phyloP scores from a whole-genome alignment of 1,139 yeast genomes.

The Wickerhamiella pararugosa region DNA sequence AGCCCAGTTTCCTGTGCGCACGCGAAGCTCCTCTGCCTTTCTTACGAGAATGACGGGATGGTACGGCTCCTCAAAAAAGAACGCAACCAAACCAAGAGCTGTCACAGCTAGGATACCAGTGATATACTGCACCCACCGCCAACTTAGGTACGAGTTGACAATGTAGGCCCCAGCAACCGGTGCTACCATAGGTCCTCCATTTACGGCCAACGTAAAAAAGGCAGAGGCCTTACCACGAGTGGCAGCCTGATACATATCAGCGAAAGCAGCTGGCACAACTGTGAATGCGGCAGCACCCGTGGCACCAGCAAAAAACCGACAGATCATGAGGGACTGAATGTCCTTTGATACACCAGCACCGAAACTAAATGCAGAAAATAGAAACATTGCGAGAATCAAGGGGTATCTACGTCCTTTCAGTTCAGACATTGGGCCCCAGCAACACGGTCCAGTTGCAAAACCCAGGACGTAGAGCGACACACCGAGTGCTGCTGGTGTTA shows the following conservation, averaged over 20 bases:
- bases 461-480: slow-evolving; percentile 65
- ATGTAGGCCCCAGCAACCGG: slow-evolving; percentile 38
- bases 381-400: slow-evolving; percentile 40
- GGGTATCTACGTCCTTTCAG: slow-evolving; percentile 56
- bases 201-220: slow-evolving; percentile 49
- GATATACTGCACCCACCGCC: slow-evolving; percentile 48
- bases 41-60: slow-evolving; percentile 28
- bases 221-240: slow-evolving; percentile 59
- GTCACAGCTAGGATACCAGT: slow-evolving; percentile 35
- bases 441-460: slow-evolving; percentile 67
- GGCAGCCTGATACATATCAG: slow-evolving; percentile 53
- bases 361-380: slow-evolving; percentile 47
- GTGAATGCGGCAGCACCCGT: slow-evolving; percentile 74
- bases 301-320: slow-evolving; percentile 66
- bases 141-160: slow-evolving; percentile 28
- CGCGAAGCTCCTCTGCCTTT: slow-evolving; percentile 35
- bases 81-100: slow-evolving; percentile 23
- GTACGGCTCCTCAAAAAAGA: slow-evolving; percentile 36
- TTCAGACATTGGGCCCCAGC: slow-evolving; percentile 77
- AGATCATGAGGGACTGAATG: slow-evolving; percentile 53
- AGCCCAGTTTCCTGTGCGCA: slow-evolving; percentile 26
- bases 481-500: slow-evolving; percentile 45
- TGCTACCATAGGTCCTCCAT: slow-evolving; percentile 62
- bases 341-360: slow-evolving; percentile 65
- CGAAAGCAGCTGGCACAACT: slow-evolving; percentile 72